Evolutionary conservation across 176 grass and related monocot species (phyloP), one percentile per base, ranked within the genome.

Genomic region (Musa schizocarpa): DNA sequence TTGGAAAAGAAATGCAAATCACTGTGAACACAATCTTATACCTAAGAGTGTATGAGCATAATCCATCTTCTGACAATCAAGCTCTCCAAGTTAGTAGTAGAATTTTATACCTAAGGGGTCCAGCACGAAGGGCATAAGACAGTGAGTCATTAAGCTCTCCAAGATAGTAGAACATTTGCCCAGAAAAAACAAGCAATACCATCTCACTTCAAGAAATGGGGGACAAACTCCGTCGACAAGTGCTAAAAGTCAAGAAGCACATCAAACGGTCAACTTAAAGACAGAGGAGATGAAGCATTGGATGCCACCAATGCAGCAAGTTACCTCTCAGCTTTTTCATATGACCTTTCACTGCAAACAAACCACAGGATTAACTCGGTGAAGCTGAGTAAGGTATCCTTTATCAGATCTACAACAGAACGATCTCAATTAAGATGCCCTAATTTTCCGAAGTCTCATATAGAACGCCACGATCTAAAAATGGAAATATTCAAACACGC

Each of bases 301-400:
- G 96, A 99, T 76, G 88, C 96, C 82, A 99, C 91, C 73, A 99
- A 77, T 54, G 96, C 91, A 85, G 96, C 96, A 68, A 95, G 88
- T 72, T 89, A 86, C 76, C 91, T 87, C 76, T 99, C 96, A 9
- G 95, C 96, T 86, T n/a, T n/a, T n/a, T 99, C 96, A 29, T 99
- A 95, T 81, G 95, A 81, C 76, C 91, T 99, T 80, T 99, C 96
- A 63, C 96, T 99, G 86, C 14, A 81, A 62, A 73, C 14, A 81
- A 62, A 73, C 68, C 16, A 64, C 51, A 59, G 1, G 6, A 43
- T 13, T 13, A 49, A 58, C 53, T 57, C 65, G 70, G 53, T 9
- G 20, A 22, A 52, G 11, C 34, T 43, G 34, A 8, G 1, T 9
- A 8, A 11, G 14, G 19, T 12, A 21, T 16, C 19, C 9, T 22